Evolutionary conservation across 768 basidiomycete genomes (phyloP).

Genomic region (Lactarius pseudohatsudake): DNA sequence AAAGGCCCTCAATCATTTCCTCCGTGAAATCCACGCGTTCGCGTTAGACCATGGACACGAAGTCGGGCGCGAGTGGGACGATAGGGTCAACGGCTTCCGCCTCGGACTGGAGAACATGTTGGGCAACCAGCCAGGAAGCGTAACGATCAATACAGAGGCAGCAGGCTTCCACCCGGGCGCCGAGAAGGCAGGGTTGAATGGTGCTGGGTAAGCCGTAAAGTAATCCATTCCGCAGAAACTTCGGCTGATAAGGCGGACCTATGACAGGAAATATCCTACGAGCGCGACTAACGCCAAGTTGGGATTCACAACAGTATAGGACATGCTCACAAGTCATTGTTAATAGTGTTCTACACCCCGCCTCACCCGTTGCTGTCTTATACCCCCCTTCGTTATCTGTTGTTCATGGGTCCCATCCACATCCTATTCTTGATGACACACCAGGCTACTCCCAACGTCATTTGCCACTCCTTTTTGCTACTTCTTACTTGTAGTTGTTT

Average conservation of each 20-base stretch:
- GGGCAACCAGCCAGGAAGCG: conserved; percentile 38
- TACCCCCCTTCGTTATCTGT: neutral
- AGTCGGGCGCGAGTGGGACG: conserved; percentile 38
- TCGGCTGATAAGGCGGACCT: neutral
- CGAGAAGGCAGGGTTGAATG: conserved; percentile 1
- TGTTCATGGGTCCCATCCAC: neutral
- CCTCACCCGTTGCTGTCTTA: neutral
- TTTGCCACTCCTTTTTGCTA: neutral
- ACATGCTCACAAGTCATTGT: neutral
- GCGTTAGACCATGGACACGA: conserved; percentile 52
- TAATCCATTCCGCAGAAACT: neutral
- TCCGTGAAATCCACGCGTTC: conserved; percentile 61
- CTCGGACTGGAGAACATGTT: conserved; percentile 48
- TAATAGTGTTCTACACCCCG: neutral
- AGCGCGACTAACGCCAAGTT: conserved; percentile 4
- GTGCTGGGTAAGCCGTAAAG: conserved; percentile 3
- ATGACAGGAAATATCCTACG: conserved; percentile 8
- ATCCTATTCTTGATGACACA: neutral
- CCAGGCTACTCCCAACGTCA: neutral
- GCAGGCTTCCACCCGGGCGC: neutral
- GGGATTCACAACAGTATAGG: neutral
- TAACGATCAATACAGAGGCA: conserved; percentile 4
- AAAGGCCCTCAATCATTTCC: conserved; percentile 64
- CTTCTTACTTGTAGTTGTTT: neutral
- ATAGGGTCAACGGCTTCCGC: conserved; percentile 38